Base-by-base conservation (phyloP, 1,139 yeast genomes). In the Candida glucosophila region DNA sequence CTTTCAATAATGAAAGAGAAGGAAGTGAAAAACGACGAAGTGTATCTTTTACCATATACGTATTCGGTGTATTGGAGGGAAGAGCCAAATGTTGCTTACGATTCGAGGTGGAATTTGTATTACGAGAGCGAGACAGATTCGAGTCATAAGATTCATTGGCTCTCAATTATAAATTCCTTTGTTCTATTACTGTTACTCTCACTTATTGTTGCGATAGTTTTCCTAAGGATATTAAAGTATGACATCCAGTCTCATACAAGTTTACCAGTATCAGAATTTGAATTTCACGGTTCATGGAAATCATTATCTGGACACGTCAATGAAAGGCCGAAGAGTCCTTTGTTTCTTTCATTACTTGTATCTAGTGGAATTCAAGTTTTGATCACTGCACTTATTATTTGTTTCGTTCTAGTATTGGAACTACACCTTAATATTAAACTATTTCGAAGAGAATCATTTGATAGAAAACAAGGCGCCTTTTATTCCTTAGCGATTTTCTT, bases 31-130 rank as follows among this genome's bases (percentile, higher is more conserved):
- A 31, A 39, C 8, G 52, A 50, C 15, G 36, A 42, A 10, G n/a
- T n/a, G n/a, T n/a, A n/a, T n/a, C 31, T 40, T 13, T 71, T 85
- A 23, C 86, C 90, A 6, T 85, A 74, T 52, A 80, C 95, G 2
- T 86, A 85, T 44, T 73, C 95, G 0, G 88, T 86, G 4, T 80
- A 80, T 47, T 86, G 95, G 93, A 64, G 92, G 47, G 94, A 85
- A 49, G 95, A 85, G 34, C 57, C 59, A 25, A 64, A 74, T 3
- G 61, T 81, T 16, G 70, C 70, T 22, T 81, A 86, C 68, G 66
- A 65, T 26, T 64, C 74, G 34, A 61, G 95, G 39, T 83, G 94
- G 93, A 75, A 74, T 28, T 55, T 77, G 40, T 85, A 78, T 47
- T 69, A 77, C 43, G 67, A 71, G 28, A 65, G 71, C 36, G 81